Evolutionary conservation across 2,329 filamentous ascomycete genomes (phyloP), one percentile per base, ranked within the genome.

Genomic region (Aspergillus cejpii): DNA sequence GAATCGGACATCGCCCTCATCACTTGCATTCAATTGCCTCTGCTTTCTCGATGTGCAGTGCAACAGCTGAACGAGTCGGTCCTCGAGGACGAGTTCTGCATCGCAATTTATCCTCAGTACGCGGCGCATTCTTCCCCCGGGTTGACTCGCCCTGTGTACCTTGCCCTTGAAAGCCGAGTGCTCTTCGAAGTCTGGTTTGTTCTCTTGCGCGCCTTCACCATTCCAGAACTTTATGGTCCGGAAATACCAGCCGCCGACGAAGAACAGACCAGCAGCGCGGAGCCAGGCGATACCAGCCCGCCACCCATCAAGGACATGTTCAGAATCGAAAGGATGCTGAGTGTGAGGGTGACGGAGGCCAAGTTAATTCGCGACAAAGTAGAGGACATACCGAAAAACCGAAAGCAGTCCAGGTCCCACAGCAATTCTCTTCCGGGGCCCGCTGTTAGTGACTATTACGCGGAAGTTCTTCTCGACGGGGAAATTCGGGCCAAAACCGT

Each of bases 151-250:
- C 91, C 92, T 0, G 83, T 97, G 27, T 96, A 94, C 62, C 74
- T 98, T 26, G 85, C 87, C 3, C 70, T 96, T 36, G 91, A 97
- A 55, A 90, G 81, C 20, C 80, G 90, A 33, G 81, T 94, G 5
- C 74, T 94, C n/a, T 95, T 94, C 58, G 92, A 98, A 63, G 92
- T 96, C 10, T 98, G 92, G 92, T 91, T 94, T 58, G 90, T 95
- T 5, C 73, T 98, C 7, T 67, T 98, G 23, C 81, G 91, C 50
- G 89, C 91, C 0, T 96, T 96, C 64, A 88, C 91, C 0, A 83
- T 94, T 37, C 91, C 92, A 0, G 89, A 96, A 57, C 75, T 97
- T 10, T 97, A 95, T 61, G 87, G 83, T 1, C 77, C 78, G n/a
- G 76, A 78, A 45, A 54, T 53, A 12, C 44, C 57, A 7, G 41